These are phyloP conservation scores for Magnusiomyces paraingens DNA, from an alignment of 1,139 yeast species.

Conservation along the genomic window DNA sequence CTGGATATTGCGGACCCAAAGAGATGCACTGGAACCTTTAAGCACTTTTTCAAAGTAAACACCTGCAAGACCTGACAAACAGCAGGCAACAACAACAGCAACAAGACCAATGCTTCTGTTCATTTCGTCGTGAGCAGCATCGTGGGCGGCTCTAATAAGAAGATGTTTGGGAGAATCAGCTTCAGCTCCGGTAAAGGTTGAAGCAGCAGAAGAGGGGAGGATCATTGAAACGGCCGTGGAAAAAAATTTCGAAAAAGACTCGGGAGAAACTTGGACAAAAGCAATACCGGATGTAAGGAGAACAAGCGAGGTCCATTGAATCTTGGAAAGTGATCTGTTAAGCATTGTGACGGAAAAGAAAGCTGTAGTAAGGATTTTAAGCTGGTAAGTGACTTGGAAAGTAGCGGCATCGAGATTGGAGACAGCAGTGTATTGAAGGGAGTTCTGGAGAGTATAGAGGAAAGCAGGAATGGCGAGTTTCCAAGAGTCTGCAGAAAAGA, in stretches of 20 bases:
- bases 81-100: conserved; percentile 37
- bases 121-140: conserved; percentile 21
- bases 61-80: conserved; percentile 38
- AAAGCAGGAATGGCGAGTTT: conserved; percentile 38
- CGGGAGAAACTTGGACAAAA: conserved; percentile 37
- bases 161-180: conserved; percentile 1
- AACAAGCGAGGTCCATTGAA: conserved; percentile 36
- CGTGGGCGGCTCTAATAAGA: conserved; percentile 11
- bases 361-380: conserved; percentile 40
- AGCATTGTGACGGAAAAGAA: conserved; percentile 38
- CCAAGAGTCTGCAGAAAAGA: conserved; percentile 36
- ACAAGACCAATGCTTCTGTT: conserved; percentile 32
- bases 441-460: conserved; percentile 38
- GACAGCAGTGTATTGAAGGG: conserved; percentile 39
- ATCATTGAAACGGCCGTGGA: conserved; percentile 14
- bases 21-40: conserved; percentile 34
- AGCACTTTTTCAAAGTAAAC: conserved; percentile 40
- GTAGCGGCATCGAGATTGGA: conserved; percentile 40
- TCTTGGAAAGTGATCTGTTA: conserved; percentile 28
- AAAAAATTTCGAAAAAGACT: conserved; percentile 23
- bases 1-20: conserved; percentile 39
- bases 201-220: conserved; percentile 2
- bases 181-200: background rate
- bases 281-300: conserved; percentile 37
- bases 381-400: conserved; percentile 40